phyloP scores from a whole-genome alignment of 108 stramenopile species.

The Epithemia pelagica region DNA sequence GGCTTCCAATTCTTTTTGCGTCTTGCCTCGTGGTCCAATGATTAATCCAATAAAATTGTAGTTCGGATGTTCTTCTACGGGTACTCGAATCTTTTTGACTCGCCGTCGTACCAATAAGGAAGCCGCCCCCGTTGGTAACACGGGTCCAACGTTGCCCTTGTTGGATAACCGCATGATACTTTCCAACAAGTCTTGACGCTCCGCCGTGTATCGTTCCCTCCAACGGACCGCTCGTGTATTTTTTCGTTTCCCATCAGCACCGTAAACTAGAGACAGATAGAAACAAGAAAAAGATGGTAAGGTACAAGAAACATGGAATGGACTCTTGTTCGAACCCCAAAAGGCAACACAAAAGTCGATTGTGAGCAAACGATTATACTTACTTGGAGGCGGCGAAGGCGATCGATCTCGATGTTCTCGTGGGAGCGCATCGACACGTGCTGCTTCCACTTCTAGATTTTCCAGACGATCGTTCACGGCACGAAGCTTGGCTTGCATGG shows the following conservation, averaged over 20 bases:
- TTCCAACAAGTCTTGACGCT: conserved; percentile 83
- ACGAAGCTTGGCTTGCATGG: conserved; percentile 49
- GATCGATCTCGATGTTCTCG: conserved; percentile 76
- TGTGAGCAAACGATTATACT: too few relatives aligned
- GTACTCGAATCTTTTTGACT: conserved; percentile 76
- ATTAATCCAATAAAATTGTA: conserved; percentile 96
- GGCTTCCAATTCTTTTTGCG: conserved; percentile 96
- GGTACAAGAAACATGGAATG: too few relatives aligned
- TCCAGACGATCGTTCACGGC: conserved; percentile 53
- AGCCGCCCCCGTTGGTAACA: conserved; percentile 27
- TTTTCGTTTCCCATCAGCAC: conserved; percentile 86
- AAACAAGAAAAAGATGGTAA: too few relatives aligned
- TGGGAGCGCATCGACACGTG: conserved; percentile 70
- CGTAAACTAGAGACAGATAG: conserved; percentile 78
- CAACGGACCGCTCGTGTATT: conserved; percentile 96
- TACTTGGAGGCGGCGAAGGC: conserved; percentile 80
- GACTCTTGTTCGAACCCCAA: too few relatives aligned
- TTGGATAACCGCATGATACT: conserved; percentile 44
- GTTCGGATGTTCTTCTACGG: conserved; percentile 84
- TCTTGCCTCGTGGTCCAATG: conserved; percentile 96
- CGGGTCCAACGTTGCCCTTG: conserved; percentile 46
- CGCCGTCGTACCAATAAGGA: conserved; percentile 63
- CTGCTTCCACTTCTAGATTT: conserved; percentile 63
- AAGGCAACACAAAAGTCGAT: too few relatives aligned
- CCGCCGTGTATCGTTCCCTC: conserved; percentile 76